Conservation (phyloP, 2,329 filamentous ascomycete genomes). For the Nakataea oryzae region DNA sequence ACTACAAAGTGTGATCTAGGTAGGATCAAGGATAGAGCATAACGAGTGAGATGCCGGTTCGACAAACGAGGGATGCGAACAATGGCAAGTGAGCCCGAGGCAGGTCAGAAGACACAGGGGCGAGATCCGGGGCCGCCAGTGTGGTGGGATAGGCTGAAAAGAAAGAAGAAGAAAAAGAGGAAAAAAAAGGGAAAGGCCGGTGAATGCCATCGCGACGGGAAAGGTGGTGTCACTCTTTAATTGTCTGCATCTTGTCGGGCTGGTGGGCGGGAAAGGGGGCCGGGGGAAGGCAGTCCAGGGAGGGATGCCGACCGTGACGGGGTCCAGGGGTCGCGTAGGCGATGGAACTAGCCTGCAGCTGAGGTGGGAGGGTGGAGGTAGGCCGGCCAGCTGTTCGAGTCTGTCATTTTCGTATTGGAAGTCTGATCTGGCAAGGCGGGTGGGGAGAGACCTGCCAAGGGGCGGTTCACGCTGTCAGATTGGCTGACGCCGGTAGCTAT, state of each 20-base stretch:
- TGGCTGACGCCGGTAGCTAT: not conserved
- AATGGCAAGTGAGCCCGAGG: not conserved
- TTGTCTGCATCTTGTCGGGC: not conserved
- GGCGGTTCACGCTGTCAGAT: not conserved
- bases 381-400: not conserved
- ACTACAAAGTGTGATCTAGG: not conserved
- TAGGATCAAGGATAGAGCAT: not conserved
- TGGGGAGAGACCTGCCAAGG: not conserved
- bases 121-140: not conserved
- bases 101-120: not conserved
- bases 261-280: not conserved
- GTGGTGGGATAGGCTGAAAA: not conserved
- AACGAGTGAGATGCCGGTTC: not conserved
- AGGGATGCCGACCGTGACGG: not conserved
- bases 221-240: not conserved
- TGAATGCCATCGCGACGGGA: not conserved
- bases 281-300: no score
- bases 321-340: not conserved
- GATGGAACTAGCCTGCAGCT: not conserved
- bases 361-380: not conserved
- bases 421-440: not conserved
- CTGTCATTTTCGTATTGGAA: not conserved
- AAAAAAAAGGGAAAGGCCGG: not conserved
- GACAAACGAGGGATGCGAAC: conserved; percentile 1
- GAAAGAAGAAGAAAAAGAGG: not conserved